Base-by-base conservation (phyloP, 805 yeast genomes). In the Ogataea methanolica region DNA sequence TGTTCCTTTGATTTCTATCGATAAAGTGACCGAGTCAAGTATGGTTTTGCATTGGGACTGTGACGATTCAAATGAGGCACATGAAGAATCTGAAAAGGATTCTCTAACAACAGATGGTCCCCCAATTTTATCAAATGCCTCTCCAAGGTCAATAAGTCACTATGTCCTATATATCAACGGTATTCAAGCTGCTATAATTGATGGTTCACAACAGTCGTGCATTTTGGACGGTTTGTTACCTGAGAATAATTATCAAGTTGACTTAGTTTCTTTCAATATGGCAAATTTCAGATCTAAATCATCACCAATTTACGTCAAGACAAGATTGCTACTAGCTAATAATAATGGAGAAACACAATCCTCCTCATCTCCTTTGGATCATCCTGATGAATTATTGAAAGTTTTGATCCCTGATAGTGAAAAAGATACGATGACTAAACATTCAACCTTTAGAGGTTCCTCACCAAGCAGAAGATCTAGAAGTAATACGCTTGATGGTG, bases 41-140 rank as follows among this genome's bases (percentile, higher is more conserved):
- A 74, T 79, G 36, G 72, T 71, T 23, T 48, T 82, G 33, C 86
- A 79, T 56, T 82, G 87, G 85, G 82, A 77, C 37, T 46, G 48
- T 39, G 55, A 47, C 6, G 35, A 41, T 9, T 33, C 34, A n/a
- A 33, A 33, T 31, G 51, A 39, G 7, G 33, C 34, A 23, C 11
- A 35, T 16, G 56, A 53, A 12, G 50, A 47, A 23, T 48, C 42
- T 8, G 42, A 42, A 39, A 40, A 37, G 15, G 39, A 34, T 6
- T 15, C 34, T 31, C 36, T 29, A 17, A n/a, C 48, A 8, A n/a
- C 42, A 2, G 62, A 55, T 36, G 61, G 63, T 1, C 62, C 67
- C 2, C 61, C 62, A 7, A 46, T 62, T 6, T 41, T 61, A 5
- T 41, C 36, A 5, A 55, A 61, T 19, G 46, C 57, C 1, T 49